These are phyloP conservation scores for Bremia lactucae DNA, from an alignment of 352 stramenopile genomes.

Conservation along the genomic window DNA sequence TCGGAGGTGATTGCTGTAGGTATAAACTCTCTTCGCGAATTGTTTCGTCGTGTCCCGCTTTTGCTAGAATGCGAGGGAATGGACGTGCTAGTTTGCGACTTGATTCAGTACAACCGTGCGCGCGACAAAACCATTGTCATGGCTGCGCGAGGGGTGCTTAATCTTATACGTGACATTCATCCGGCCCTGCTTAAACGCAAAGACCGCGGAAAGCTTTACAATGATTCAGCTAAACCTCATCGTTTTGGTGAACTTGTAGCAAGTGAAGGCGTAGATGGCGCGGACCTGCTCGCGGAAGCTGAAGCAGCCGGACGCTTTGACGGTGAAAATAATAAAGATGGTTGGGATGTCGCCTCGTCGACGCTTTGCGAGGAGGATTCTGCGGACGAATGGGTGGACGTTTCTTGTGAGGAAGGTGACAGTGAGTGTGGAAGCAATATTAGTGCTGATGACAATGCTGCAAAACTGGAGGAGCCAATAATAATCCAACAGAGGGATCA, in stretches of 20 bases:
- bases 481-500: slow-evolving; percentile 56
- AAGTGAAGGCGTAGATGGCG: slow-evolving; percentile 90
- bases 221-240: slow-evolving; percentile 75
- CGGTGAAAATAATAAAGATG: slow-evolving; percentile 71
- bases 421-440: slow-evolving; percentile 32
- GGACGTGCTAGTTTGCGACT: slow-evolving; percentile 85
- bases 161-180: slow-evolving; percentile 94
- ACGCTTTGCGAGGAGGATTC: slow-evolving; percentile 55
- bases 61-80: slow-evolving; percentile 90
- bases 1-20: slow-evolving; percentile 96
- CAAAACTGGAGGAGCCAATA: slow-evolving; percentile 29
- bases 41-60: slow-evolving; percentile 90
- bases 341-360: slow-evolving; percentile 67
- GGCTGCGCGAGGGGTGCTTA: slow-evolving; percentile 91
- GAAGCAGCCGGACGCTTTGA: slow-evolving; percentile 66
- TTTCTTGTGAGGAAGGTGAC: slow-evolving; percentile 52
- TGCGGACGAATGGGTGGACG: slow-evolving; percentile 66
- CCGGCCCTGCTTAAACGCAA: slow-evolving; percentile 93
- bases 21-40: slow-evolving; percentile 94
- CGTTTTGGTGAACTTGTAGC: slow-evolving; percentile 88
- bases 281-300: slow-evolving; percentile 88
- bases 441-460: slow-evolving; percentile 30
- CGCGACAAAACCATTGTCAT: slow-evolving; percentile 95
- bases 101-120: slow-evolving; percentile 93
- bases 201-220: slow-evolving; percentile 90